Evolutionary conservation across 1,284 basidiomycete genomes (phyloP), one percentile per base, ranked within the genome.

Genomic region (Tilletia caries): DNA sequence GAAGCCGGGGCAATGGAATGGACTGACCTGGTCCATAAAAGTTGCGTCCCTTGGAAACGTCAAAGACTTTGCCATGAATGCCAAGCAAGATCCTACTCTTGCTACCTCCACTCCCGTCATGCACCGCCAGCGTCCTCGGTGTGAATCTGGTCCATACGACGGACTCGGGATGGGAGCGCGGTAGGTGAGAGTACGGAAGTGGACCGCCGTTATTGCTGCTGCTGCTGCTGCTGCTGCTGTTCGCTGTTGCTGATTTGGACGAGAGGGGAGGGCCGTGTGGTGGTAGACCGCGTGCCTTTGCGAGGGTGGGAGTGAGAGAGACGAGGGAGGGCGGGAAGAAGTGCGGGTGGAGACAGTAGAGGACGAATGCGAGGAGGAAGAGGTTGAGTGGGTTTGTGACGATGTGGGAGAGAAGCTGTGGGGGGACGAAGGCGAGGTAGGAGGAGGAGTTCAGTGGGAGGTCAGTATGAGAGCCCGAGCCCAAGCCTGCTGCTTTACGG

Each of bases 31-130:
- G 94, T 0, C 94, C 94, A 83, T 97, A 96, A 85, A 97, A 97
- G 80, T 88, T 91, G 77, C 89, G 87, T 37, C 94, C 94, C 15
- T 88, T 87, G 0, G 92, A 91, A 41, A 96, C 94, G 80, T 97
- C 94, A 82, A 95, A 96, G 68, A 97, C 94, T 15, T 87, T 90
- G 15, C 91, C 88, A 73, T 90, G 89, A 77, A 97, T 96, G 0
- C 92, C 91, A 3, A 96, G 87, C 74, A 95, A 83, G 68, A 97
- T 95, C 69, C 90, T 86, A 43, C 87, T 88, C 66, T 46, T 62
- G 58, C 58, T 62, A 3, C 43, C 64, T 18, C 73, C 77, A 10
- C 75, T 78, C 3, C 81, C 81, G 52, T 83, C 81, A 60, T 68
- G 76, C 27, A 81, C 68, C 1, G 80, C 81, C 0, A 83, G 73